Evolutionary conservation across 768 basidiomycete genomes (phyloP), one percentile per base, ranked within the genome.

Genomic region (Hypholoma sublateritium): DNA sequence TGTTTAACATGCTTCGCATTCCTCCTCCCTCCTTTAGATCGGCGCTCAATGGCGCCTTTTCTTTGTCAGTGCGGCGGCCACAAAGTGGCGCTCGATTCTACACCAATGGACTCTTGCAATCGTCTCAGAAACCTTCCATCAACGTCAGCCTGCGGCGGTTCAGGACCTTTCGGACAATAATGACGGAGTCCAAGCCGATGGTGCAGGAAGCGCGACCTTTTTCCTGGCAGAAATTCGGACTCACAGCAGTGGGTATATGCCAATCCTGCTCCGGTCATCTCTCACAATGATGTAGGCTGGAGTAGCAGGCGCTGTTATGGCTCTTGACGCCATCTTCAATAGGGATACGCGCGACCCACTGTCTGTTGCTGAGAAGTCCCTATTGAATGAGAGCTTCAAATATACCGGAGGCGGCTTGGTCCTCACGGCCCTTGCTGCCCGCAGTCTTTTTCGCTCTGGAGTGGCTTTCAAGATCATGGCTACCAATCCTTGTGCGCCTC

Each of bases 341-440:
- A 80, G 91, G 57, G 90, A 93, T 60, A 93, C 89, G 0, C 79
- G 89, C 39, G 90, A 88, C 43, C 72, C 81, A 4, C 76, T 93
- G 24, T 81, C 84, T 37, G 53, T 69, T 0, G 76, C 78, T 0
- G 91, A 94, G 70, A 84, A 78, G 55, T 81, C 81, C 11, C 83
- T 89, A 65, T 76, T 94, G 4, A 83, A 94, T 63, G 84, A 87
- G 37, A 87, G 81, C 55, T 94, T 93, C 79, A 85, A 83, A 65
- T 95, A 93, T 64, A 91, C 92, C 5, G 93, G 88, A 11, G 88
- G 80, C 46, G 93, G 93, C 1, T 82, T 95, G 22, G 77, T 77
- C 2, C 70, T 93, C 35, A 93, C 91, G 1, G 92, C 93, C 0
- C 67, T 87, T 13, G 85, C 84, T n/a, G 93, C 93, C 2, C 83